phyloP scores from a whole-genome alignment of 805 yeast genomes.

The Myxozyma lipomycoides region DNA sequence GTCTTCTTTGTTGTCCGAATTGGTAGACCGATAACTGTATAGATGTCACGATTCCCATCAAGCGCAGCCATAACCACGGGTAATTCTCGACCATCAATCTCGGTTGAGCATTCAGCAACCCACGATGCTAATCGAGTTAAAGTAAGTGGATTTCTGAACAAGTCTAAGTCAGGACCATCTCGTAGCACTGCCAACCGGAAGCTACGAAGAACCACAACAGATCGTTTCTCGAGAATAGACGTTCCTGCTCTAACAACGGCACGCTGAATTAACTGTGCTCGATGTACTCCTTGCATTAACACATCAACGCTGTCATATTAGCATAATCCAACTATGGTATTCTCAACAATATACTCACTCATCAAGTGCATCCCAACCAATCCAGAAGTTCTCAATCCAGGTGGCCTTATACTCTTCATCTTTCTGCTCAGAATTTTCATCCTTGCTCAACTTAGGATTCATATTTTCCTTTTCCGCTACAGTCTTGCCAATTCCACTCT shows the following conservation, averaged over 20 bases:
- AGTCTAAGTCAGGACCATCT: slow-evolving; percentile 77
- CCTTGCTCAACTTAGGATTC: slow-evolving; percentile 10
- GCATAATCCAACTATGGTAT: not conserved
- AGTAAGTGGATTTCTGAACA: slow-evolving; percentile 83
- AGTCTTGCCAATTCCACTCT: slow-evolving; percentile 37
- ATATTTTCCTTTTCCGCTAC: slow-evolving; percentile 33
- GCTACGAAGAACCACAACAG: slow-evolving; percentile 71
- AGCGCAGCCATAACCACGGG: slow-evolving; percentile 40
- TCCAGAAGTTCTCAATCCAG: slow-evolving; percentile 76
- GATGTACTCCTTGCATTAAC: slow-evolving; percentile 65
- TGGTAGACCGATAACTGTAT: slow-evolving; percentile 20
- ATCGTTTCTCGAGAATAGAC: slow-evolving; percentile 78
- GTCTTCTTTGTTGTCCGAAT: slow-evolving; percentile 2
- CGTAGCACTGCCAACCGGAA: slow-evolving; percentile 83
- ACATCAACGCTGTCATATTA: slow-evolving; percentile 42
- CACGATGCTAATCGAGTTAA: slow-evolving; percentile 81
- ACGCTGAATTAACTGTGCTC: slow-evolving; percentile 79
- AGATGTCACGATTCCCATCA: slow-evolving; percentile 37
- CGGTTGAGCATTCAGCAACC: slow-evolving; percentile 58
- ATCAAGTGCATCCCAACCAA: slow-evolving; percentile 61
- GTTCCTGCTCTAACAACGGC: slow-evolving; percentile 83
- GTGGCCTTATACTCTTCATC: slow-evolving; percentile 32
- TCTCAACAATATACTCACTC: slow-evolving; percentile 20
- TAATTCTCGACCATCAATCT: slow-evolving; percentile 14
- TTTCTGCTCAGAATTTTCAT: slow-evolving; percentile 2